Base-by-base conservation (phyloP, 257 asterid species). In the Eustoma russellianum region DNA sequence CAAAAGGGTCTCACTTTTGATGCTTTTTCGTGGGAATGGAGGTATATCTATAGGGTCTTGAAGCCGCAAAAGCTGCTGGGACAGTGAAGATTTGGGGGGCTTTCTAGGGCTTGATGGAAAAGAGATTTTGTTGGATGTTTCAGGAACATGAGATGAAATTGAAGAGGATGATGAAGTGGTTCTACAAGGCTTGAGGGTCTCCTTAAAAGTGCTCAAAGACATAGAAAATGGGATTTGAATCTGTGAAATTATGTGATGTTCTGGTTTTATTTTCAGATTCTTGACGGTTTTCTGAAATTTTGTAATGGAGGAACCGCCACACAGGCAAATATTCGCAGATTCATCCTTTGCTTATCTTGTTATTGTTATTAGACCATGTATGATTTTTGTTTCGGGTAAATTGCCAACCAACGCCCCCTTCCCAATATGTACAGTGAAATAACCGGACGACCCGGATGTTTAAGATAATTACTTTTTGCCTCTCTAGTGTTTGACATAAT, bases 1-100 rank as follows among this genome's bases (percentile, higher is more conserved):
- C 49, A 55, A 50, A 51, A 59, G 60, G 41, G 17, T 9, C n/a
- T 58, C 40, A 17, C 50, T 55, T 38, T 10, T 17, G 18, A 46
- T 10, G 33, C 30, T 2, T 1, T 18, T 55, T 41, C 10, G 35
- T 56, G 69, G 63, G 51, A n/a, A 24, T 51, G 52, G 70, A 7
- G 67, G 56, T 50, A 24, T 45, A 53, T 60, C 62, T 33, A 50
- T 50, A 58, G 57, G 50, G 52, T 76, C 85, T 50, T 81, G 34
- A 47, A 90, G 88, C 68, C 88, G 86, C 66, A 76, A 60, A 56
- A 90, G 83, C 69, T 90, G 93, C 55, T 76, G 76, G 12, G 84
- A 77, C 8, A 90, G 66, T 10, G 96, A 81, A 57, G 97, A 74
- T 77, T 90, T 90, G 5, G 95, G 96, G 62, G 98, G 98, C 54